These are phyloP conservation scores for Gynandropsis gynandra DNA, from an alignment of 345 rosid genomes.

Conservation along the genomic window DNA sequence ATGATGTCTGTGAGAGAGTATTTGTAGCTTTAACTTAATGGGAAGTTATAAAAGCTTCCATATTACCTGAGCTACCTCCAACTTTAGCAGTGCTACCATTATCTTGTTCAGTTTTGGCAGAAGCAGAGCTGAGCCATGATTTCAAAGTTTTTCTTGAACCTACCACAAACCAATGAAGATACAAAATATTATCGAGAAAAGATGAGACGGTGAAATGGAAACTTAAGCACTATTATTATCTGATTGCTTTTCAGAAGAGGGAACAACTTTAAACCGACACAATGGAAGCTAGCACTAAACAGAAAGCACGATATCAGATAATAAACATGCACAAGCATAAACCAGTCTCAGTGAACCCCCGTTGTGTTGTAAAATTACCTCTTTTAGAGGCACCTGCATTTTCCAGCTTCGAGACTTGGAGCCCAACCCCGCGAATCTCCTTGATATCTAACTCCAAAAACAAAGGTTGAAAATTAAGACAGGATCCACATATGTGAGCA, in stretches of 20 bases:
- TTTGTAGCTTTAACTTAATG: slow-evolving; percentile 4
- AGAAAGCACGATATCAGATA: not conserved
- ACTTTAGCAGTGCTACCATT: slow-evolving; percentile 24
- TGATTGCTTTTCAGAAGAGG: not conserved
- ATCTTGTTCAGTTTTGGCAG: slow-evolving; percentile 32
- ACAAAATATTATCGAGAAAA: not conserved
- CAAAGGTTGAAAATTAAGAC: slow-evolving; percentile 3
- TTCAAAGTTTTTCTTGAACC: slow-evolving; percentile 37
- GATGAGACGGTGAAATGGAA: slow-evolving; percentile 2
- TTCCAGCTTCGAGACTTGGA: slow-evolving; percentile 93
- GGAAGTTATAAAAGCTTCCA: not conserved
- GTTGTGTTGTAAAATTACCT: slow-evolving; percentile 36
- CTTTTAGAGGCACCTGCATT: slow-evolving; percentile 47
- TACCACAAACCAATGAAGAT: slow-evolving; percentile 10
- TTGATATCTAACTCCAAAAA: slow-evolving; percentile 45
- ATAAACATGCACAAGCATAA: not conserved
- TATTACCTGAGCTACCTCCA: slow-evolving; percentile 36
- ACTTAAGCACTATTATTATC: not conserved
- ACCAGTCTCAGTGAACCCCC: slow-evolving; percentile 12
- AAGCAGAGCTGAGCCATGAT: slow-evolving; percentile 65
- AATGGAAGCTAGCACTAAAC: not conserved
- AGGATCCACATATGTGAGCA: not conserved
- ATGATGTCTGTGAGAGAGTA: not conserved
- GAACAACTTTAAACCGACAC: not conserved
- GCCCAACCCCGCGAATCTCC: slow-evolving; percentile 90